A percentile compares a stretch with the other conserved stretches of the same genome.
Evolutionary conservation across 1,139 yeast genomes (phyloP).

Genomic region (Sugiyamaella castrensis): DNA sequence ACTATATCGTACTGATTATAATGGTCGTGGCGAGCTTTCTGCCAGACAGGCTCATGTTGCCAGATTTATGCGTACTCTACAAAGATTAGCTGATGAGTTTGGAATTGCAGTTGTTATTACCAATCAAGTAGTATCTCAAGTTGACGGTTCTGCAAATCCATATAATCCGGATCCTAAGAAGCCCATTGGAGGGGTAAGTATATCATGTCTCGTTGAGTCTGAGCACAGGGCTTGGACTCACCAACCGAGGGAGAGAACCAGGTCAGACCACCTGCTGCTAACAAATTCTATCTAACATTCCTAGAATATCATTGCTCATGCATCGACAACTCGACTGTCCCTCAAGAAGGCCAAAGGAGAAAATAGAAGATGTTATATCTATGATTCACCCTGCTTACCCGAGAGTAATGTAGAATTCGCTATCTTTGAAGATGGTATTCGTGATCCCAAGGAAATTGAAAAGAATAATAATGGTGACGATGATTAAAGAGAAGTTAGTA

Average conservation of each 20-base stretch:
- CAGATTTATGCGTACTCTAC: slow-evolving; percentile 84
- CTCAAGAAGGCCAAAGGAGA: slow-evolving; percentile 90
- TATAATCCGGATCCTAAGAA: slow-evolving; percentile 98
- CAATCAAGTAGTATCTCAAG: slow-evolving; percentile 97
- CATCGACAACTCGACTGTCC: slow-evolving; percentile 88
- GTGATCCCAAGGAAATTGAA: slow-evolving; percentile 88
- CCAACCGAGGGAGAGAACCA: too few relatives aligned
- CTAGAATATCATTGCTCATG: slow-evolving; percentile 85
- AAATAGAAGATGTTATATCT: slow-evolving; percentile 88
- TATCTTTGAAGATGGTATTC: slow-evolving; percentile 93
- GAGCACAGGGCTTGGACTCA: too few relatives aligned
- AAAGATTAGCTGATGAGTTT: slow-evolving; percentile 92
- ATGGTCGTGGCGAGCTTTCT: slow-evolving; percentile 94
- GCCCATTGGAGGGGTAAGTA: slow-evolving; percentile 79
- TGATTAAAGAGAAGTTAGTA: background rate
- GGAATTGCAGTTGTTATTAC: slow-evolving; percentile 99
- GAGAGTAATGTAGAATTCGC: slow-evolving; percentile 95
- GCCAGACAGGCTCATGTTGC: slow-evolving; percentile 96
- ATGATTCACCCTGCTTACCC: slow-evolving; percentile 93
- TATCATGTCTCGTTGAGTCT: too few relatives aligned
- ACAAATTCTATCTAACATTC: too few relatives aligned
- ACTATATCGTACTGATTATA: slow-evolving; percentile 87
- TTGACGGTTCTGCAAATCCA: slow-evolving; percentile 80
- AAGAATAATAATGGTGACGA: background rate
- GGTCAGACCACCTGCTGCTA: too few relatives aligned